Evolutionary conservation across 305 asterid genomes (phyloP).

Genomic region (Fraxinus dipetala): DNA sequence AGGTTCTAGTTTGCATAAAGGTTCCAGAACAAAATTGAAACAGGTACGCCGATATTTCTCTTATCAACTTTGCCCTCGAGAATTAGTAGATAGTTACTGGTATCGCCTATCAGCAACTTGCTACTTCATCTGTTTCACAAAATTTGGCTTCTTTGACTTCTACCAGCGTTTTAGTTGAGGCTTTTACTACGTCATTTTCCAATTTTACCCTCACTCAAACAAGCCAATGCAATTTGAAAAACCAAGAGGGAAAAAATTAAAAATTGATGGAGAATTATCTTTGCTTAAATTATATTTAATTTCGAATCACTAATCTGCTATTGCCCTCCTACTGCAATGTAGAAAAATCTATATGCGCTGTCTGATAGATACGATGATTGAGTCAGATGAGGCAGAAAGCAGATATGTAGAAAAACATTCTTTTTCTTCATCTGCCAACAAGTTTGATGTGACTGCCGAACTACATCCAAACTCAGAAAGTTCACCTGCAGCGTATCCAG

Average conservation of each 20-base stretch:
- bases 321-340: constrained; percentile 20
- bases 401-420: constrained; percentile 57
- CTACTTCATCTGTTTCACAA: neutral
- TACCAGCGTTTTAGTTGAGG: neutral
- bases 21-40: constrained; percentile 35
- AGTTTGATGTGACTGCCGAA: constrained; percentile 33
- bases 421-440: constrained; percentile 30
- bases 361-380: constrained; percentile 43
- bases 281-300: neutral
- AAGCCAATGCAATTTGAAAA: neutral
- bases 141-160: neutral
- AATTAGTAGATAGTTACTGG: neutral
- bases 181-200: neutral
- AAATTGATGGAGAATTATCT: neutral
- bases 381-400: constrained; percentile 86
- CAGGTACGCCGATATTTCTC: constrained; percentile 35
- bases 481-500: constrained; percentile 30
- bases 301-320: neutral
- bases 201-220: neutral
- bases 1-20: constrained; percentile 41
- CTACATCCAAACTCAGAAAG: constrained; percentile 38
- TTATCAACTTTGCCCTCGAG: neutral
- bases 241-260: neutral
- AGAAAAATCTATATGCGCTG: constrained; percentile 40
- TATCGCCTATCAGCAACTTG: neutral